Conservation (phyloP, 1,139 yeast species). For the Pneumocystis jirovecii region DNA sequence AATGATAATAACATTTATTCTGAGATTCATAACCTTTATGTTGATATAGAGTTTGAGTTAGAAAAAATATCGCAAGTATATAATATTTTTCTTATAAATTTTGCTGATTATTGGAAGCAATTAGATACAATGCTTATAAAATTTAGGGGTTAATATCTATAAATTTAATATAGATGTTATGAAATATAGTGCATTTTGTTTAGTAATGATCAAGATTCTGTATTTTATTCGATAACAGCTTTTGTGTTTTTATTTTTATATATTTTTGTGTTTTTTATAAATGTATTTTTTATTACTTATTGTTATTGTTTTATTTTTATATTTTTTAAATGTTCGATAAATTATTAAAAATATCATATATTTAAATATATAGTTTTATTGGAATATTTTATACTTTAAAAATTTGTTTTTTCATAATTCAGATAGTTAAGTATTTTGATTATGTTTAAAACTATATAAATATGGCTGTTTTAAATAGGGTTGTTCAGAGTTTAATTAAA, state of each 20-base stretch:
- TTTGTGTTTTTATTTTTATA: not conserved
- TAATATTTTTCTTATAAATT: not conserved
- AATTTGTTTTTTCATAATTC: not conserved
- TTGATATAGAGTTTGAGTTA: not conserved
- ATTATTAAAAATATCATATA: too few relatives aligned
- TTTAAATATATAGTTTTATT: too few relatives aligned
- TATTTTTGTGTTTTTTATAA: not conserved
- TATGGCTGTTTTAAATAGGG: not conserved
- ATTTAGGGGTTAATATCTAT: not conserved
- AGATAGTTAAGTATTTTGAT: not conserved
- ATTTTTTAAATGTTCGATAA: not conserved
- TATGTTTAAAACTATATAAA: not conserved
- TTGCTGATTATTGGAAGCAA: not conserved
- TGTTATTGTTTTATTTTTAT: not conserved
- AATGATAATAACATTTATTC: not conserved
- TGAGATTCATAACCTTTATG: not conserved
- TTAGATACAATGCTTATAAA: not conserved
- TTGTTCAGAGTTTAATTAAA: not conserved
- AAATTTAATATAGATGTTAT: not conserved
- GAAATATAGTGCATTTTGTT: not conserved
- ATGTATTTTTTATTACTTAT: not conserved
- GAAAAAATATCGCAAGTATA: not conserved
- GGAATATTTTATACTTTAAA: not conserved
- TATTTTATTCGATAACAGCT: not conserved
- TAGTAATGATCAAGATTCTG: not conserved